Evolutionary conservation across 495 filamentous ascomycete species (phyloP), one percentile per base, ranked within the genome.

Genomic region (Penicillium soppii): DNA sequence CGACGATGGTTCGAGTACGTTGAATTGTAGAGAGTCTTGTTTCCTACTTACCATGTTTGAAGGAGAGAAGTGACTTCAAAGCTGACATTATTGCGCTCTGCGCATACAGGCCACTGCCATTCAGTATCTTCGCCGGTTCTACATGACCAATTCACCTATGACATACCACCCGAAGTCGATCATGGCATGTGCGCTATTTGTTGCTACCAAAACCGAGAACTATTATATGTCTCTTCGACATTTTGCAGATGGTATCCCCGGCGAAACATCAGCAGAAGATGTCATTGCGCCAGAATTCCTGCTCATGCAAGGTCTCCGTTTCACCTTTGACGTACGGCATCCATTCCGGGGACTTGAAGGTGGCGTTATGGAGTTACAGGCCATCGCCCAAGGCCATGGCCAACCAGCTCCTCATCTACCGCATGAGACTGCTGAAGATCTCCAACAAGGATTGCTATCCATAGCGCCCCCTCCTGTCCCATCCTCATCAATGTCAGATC

Each of bases 111-210:
- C 91, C 7, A 98, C 95, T 23, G 91, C 91, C 25, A 86, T 94
- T 36, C 88, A 92, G 69, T 97, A 91, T 69, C 82, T 97, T 37
- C 85, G 88, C 45, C 88, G 94, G 47, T 97, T 98, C 77, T 98
- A 97, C 71, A 80, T 96, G 20, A 89, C 86, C 52, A 96, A 96
- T 69, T 94, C 88, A 29, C 82, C 89, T 48, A 92, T 97, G 87
- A 96, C 92, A 30, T 95, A 97, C 65, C 88, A 91, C 53, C 92
- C 91, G 0, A 87, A 88, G 54, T 82, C 84, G 47, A 91, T 98
- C 65, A 82, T 95, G 58, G 82, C 87, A 22, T 88, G 90, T 29
- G 87, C 90, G 32, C 79, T 98, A 52, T 97, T 92, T 78, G 84
- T 98, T 52, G 90, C 88, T 19, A 90, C 84, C 47, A 98, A 98